These are phyloP conservation scores for Phragmites australis DNA, from an alignment of 176 grass and related monocot species.

Conservation along the genomic window DNA sequence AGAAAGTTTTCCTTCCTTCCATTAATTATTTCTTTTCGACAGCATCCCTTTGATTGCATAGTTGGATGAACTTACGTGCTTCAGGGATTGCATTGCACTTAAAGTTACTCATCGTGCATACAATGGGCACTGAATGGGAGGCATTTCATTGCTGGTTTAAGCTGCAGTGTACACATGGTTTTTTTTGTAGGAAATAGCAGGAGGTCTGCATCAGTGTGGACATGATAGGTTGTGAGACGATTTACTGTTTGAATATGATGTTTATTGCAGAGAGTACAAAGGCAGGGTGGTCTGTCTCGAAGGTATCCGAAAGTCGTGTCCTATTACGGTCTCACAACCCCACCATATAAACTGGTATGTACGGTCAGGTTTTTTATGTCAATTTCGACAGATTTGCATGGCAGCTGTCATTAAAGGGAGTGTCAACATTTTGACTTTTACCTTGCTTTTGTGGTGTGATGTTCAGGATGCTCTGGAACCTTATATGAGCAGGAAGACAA, in stretches of 20 bases:
- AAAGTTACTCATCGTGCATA: background rate
- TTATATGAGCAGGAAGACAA: slow-evolving; percentile 76
- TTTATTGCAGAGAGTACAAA: slow-evolving; percentile 35
- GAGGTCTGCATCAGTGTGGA: no score
- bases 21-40: background rate
- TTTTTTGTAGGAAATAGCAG: no score
- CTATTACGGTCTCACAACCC: slow-evolving; percentile 75
- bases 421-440: background rate
- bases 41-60: background rate
- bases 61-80: background rate
- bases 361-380: background rate
- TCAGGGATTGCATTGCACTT: background rate
- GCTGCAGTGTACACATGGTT: no score
- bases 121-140: background rate
- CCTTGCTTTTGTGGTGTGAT: background rate
- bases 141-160: no score
- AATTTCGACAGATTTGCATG: background rate
- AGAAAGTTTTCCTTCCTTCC: background rate
- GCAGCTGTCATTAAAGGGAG: background rate
- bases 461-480: slow-evolving; percentile 87
- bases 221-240: background rate
- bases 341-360: slow-evolving; percentile 79
- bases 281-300: slow-evolving; percentile 29
- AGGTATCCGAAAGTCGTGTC: slow-evolving; percentile 49
- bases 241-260: background rate